Conservation (phyloP, 768 basidiomycete genomes). For the Clathrus columnatus region DNA sequence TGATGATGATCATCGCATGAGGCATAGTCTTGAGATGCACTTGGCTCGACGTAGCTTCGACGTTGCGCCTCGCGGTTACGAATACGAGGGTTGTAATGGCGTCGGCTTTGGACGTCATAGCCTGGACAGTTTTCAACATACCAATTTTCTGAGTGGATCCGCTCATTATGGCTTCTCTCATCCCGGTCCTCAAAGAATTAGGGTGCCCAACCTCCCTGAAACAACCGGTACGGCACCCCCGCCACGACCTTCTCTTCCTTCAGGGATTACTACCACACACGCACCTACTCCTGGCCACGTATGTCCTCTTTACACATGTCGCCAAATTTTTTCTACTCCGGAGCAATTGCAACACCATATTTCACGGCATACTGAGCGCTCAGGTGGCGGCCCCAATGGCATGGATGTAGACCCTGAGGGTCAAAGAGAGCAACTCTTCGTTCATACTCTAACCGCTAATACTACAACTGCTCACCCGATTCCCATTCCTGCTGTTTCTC, state of each 20-base stretch:
- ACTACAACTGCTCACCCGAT: not conserved
- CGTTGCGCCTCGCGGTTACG: slow-evolving; percentile 18
- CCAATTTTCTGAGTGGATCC: not conserved
- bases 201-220: not conserved
- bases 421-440: not conserved
- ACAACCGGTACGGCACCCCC: not conserved
- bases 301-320: not conserved
- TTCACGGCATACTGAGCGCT: not conserved
- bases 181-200: not conserved
- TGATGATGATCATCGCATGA: slow-evolving; percentile 15
- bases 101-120: slow-evolving; percentile 20
- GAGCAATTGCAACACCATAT: not conserved
- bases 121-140: slow-evolving; percentile 21
- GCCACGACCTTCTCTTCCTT: not conserved
- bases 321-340: not conserved
- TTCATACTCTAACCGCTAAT: not conserved
- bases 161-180: not conserved
- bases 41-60: slow-evolving; percentile 22
- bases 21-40: slow-evolving; percentile 15
- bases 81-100: slow-evolving; percentile 13
- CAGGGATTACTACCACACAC: not conserved
- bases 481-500: no score
- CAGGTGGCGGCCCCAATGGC: not conserved
- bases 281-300: not conserved
- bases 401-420: not conserved